Conservation (phyloP, 306 rosid genomes). For the Clitoria ternatea region DNA sequence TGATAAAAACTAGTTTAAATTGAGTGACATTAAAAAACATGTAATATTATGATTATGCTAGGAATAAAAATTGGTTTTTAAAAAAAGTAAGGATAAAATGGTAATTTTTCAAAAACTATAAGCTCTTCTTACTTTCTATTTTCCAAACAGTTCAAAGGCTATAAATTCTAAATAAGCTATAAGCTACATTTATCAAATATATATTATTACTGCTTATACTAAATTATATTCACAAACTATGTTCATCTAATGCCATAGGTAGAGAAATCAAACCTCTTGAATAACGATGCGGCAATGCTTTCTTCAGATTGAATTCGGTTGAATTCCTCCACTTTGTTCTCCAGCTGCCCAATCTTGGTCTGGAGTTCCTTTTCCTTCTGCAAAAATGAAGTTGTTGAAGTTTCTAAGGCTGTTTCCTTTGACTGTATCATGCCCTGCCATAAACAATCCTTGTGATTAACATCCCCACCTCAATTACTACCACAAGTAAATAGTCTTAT, state of each 20-base stretch:
- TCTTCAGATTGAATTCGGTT: too few relatives aligned
- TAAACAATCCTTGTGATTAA: conserved; percentile 3
- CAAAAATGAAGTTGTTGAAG: conserved; percentile 48
- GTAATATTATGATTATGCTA: too few relatives aligned
- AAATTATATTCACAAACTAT: neutral
- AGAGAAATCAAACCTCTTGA: conserved; percentile 33
- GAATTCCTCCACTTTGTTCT: conserved; percentile 56
- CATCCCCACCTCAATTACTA: neutral
- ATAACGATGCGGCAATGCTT: conserved; percentile 12
- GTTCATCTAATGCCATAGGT: neutral
- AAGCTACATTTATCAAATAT: too few relatives aligned
- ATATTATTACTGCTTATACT: too few relatives aligned
- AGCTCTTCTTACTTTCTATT: too few relatives aligned
- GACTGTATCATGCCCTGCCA: conserved; percentile 58
- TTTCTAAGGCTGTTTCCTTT: conserved; percentile 68
- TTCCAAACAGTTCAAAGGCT: too few relatives aligned
- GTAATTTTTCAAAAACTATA: too few relatives aligned
- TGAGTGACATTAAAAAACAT: too few relatives aligned
- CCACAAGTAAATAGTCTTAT: neutral
- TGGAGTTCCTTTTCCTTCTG: conserved; percentile 77
- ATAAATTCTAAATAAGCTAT: too few relatives aligned
- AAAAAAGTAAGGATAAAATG: too few relatives aligned
- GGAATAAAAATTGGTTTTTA: too few relatives aligned
- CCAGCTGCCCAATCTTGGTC: conserved; percentile 64
- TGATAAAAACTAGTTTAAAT: too few relatives aligned